Base-by-base conservation (phyloP, 2,329 filamentous ascomycete species). In the Alternaria viburni region DNA sequence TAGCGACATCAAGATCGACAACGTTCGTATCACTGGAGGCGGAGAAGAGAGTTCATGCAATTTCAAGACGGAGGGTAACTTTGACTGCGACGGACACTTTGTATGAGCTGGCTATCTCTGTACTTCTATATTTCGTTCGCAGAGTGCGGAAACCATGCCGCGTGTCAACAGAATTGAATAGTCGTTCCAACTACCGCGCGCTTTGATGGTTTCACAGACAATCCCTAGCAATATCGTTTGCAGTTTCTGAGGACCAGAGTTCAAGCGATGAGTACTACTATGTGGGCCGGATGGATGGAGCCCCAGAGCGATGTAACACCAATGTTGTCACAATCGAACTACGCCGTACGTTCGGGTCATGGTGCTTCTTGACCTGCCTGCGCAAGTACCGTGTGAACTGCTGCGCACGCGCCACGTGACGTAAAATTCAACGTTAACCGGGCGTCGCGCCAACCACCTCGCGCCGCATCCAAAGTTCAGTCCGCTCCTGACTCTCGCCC, bases 1-100 rank as follows among this genome's bases (percentile, higher is more conserved):
- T 71, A 81, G 77, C 3, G 79, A 83, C 73, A 88, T 86, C 82
- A 84, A 81, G 12, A 87, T 86, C 82, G 78, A 75, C 5, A 79
- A 77, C 44, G 81, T 86, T 61, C 13, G 43, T 9, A 61, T 75
- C n/a, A 68, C 61, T 0, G 73, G 70, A 12, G 83, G 83, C 13
- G 77, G 84, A 71, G 81, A 64, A 5, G 60, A 59, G 23, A 74
- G 71, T 59, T 36, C 44, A n/a, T 76, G 74, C 49, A 77, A 76
- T 54, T 73, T 73, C 55, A 64, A 70, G 57, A 73, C 72, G 1
- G 64, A 62, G 26, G 74, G 74, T 4, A 65, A 75, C 46, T 76
- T 75, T 49, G 65, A 69, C 30, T 76, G 74, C 49, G 70, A 71
- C 54, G 72, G 69, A 4, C 15, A 62, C 1, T 71, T 71, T 57